These are phyloP conservation scores for Cucurbita moschata DNA, from an alignment of 306 rosid genomes.

Conservation along the genomic window DNA sequence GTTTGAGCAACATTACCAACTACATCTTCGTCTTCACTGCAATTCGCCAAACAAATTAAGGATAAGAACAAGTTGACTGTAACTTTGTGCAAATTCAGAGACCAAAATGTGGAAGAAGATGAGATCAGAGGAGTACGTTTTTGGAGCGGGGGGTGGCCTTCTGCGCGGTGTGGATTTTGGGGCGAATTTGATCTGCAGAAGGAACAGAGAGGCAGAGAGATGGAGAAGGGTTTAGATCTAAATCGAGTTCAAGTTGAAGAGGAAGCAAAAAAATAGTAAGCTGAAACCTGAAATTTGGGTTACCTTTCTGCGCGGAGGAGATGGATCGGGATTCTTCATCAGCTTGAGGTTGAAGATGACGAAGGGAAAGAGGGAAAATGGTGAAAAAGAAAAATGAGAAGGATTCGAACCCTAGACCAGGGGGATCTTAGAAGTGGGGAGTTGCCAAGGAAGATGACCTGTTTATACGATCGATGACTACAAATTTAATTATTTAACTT, in stretches of 20 bases:
- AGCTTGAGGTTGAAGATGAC: slow-evolving; percentile 6
- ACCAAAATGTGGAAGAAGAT: background rate
- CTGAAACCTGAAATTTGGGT: background rate
- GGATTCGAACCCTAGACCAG: slow-evolving; percentile 19
- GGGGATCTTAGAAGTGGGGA: background rate
- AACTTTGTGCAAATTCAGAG: too few species aligned
- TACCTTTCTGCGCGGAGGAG: slow-evolving; percentile 32
- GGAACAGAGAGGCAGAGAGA: background rate
- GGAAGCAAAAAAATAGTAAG: background rate
- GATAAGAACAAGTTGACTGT: too few species aligned
- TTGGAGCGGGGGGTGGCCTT: slow-evolving; percentile 10
- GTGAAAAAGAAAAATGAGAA: accelerated
- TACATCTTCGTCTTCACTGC: slow-evolving; percentile 29
- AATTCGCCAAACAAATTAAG: background rate
- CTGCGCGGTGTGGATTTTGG: slow-evolving; percentile 32
- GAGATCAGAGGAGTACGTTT: slow-evolving; percentile 22
- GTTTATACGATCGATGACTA: accelerated
- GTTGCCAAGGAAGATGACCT: background rate
- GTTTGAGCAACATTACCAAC: slow-evolving; percentile 16
- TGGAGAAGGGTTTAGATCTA: background rate
- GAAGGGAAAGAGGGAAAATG: background rate
- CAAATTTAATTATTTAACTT: too few species aligned
- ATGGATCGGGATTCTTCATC: slow-evolving; percentile 25
- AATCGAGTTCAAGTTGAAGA: background rate
- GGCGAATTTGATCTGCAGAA: slow-evolving; percentile 27